phyloP scores from a whole-genome alignment of 768 basidiomycete species.

The Phanerodontia chrysosporium region DNA sequence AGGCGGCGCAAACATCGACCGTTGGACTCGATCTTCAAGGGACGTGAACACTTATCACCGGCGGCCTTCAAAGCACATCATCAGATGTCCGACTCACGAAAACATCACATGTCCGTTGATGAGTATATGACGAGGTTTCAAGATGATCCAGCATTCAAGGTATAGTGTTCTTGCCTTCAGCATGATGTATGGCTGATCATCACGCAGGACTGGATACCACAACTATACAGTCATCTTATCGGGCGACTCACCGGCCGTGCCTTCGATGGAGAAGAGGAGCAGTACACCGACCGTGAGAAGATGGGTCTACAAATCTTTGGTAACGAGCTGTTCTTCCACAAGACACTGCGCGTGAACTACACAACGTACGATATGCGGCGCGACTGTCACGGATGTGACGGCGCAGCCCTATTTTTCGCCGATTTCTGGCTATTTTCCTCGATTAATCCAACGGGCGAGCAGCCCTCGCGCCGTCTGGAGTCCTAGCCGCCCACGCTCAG shows the following conservation, averaged over 20 bases:
- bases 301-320: slow-evolving; percentile 8
- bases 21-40: neutral
- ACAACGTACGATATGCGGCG: slow-evolving; percentile 20
- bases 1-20: neutral
- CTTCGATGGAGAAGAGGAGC: slow-evolving; percentile 22
- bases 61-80: slow-evolving; percentile 26
- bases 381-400: too few relatives aligned
- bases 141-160: slow-evolving; percentile 16
- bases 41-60: slow-evolving; percentile 2
- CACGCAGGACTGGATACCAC: slow-evolving; percentile 26
- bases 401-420: too few relatives aligned
- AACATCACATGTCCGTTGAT: neutral
- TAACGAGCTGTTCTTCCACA: slow-evolving; percentile 19
- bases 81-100: slow-evolving; percentile 16
- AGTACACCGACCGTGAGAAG: slow-evolving; percentile 19
- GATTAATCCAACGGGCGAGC: too few relatives aligned
- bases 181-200: neutral
- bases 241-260: slow-evolving; percentile 20
- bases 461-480: too few relatives aligned
- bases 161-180: slow-evolving; percentile 3
- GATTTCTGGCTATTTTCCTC: too few relatives aligned
- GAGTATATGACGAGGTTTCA: neutral
- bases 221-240: slow-evolving; percentile 27
- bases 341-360: slow-evolving; percentile 17
- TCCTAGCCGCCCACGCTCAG: too few relatives aligned